Conservation (phyloP, 1,284 basidiomycete species). For the Cutaneotrichosporon curvatum region DNA sequence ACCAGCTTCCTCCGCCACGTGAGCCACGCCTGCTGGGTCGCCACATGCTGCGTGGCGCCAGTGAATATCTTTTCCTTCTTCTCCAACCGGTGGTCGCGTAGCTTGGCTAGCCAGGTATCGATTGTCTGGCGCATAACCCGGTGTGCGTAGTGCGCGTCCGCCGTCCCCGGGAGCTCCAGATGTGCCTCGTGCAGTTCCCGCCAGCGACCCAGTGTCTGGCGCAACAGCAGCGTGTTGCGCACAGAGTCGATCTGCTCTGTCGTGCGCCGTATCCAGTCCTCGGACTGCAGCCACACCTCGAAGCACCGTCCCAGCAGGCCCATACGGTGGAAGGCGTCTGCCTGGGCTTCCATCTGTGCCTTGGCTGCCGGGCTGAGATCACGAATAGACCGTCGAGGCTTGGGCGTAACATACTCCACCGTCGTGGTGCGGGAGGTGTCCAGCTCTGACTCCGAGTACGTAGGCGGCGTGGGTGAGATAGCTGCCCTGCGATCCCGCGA, state of each 20-base stretch:
- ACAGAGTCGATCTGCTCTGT: slow-evolving; percentile 36
- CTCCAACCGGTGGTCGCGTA: slow-evolving; percentile 17
- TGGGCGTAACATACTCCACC: neutral
- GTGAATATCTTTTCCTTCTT: slow-evolving; percentile 8
- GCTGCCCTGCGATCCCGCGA: neutral
- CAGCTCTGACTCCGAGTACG: slow-evolving; percentile 8
- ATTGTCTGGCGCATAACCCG: slow-evolving; percentile 18
- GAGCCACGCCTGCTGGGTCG: slow-evolving; percentile 12
- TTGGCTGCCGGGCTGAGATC: slow-evolving; percentile 2
- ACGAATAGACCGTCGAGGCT: neutral
- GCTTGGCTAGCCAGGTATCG: slow-evolving; percentile 20
- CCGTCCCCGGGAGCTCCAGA: slow-evolving; percentile 27
- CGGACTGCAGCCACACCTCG: slow-evolving; percentile 36
- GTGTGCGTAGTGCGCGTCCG: slow-evolving; percentile 26
- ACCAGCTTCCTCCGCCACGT: slow-evolving; percentile 24
- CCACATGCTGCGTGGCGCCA: neutral
- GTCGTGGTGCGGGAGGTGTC: neutral
- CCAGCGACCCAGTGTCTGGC: slow-evolving; percentile 36
- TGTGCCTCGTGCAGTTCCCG: slow-evolving; percentile 16
- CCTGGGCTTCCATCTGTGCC: slow-evolving; percentile 29
- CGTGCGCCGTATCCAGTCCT: slow-evolving; percentile 36
- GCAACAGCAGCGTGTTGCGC: slow-evolving; percentile 32
- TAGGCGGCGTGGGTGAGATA: slow-evolving; percentile 1
- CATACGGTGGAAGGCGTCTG: slow-evolving; percentile 33
- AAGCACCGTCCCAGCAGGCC: slow-evolving; percentile 40